Evolutionary conservation across 306 rosid species (phyloP), one percentile per base, ranked within the genome.

Genomic region (Vigna trinervia): DNA sequence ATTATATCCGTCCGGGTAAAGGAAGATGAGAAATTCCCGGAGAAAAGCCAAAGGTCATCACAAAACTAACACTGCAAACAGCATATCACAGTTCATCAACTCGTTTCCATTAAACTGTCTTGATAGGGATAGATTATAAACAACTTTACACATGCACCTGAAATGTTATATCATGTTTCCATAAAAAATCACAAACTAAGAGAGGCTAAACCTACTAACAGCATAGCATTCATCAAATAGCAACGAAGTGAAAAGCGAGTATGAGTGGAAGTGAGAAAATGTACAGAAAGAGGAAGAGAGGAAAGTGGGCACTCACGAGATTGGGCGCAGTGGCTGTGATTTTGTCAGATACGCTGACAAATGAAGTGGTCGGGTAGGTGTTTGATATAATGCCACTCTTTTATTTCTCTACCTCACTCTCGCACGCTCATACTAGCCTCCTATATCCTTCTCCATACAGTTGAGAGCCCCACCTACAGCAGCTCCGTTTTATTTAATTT

Each of bases 281-380:
- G 13, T 13, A 66, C n/a, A 13, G 34, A 56, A 59, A 47, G 72
- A 20, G 69, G 66, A 41, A 72, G 66, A 54, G 62, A 75, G 59
- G 28, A 67, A 69, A 75, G 71, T 80, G 73, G 83, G 75, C 60
- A 77, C 84, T 69, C 79, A 74, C 81, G 30, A 84, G 85, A 79
- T 78, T 77, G 30, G 66, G 52, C 46, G 72, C 73, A 70, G 80
- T 34, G 82, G 8, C 56, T 34, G 84, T 69, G 80, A 80, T 74
- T 74, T 59, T 46, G 62, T 70, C 56, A 51, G 78, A 56, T 60
- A 62, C 14, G 56, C 45, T 15, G 78, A 78, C 58, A 73, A 70
- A 56, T 12, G 19, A 19, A 41, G 5, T 30, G 74, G 84, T 51
- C 38, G 50, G 48, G 46, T 39, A 65, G 11, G 64, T 77, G 85